A percentile compares a stretch with the other conserved stretches of the same genome.
phyloP scores from a whole-genome alignment of 768 basidiomycete species.

The Dictyophora rubrovolvata region DNA sequence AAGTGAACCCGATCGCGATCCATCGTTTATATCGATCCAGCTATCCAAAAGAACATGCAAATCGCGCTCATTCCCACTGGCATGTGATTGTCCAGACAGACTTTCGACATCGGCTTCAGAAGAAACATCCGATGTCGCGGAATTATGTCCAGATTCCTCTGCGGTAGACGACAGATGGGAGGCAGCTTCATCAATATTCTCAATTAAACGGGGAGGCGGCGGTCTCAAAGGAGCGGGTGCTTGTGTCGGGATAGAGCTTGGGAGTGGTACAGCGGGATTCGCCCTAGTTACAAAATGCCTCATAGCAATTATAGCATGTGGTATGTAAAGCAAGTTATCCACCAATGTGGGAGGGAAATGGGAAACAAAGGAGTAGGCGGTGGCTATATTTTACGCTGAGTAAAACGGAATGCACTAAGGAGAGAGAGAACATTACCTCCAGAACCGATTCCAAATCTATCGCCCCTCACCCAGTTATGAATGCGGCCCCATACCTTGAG shows the following conservation, averaged over 20 bases:
- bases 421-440: slow-evolving; percentile 45
- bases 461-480: slow-evolving; percentile 51
- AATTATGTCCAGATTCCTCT: slow-evolving; percentile 12
- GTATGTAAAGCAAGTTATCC: slow-evolving; percentile 56
- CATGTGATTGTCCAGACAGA: not conserved
- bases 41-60: slow-evolving; percentile 37
- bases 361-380: slow-evolving; percentile 61
- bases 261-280: slow-evolving; percentile 22
- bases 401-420: not conserved
- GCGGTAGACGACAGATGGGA: slow-evolving; percentile 18
- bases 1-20: not conserved
- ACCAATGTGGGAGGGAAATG: slow-evolving; percentile 55
- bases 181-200: slow-evolving; percentile 10
- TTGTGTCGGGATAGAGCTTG: slow-evolving; percentile 19
- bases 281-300: slow-evolving; percentile 29
- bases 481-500: slow-evolving; percentile 35
- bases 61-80: slow-evolving; percentile 2
- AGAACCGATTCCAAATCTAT: slow-evolving; percentile 65
- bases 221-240: slow-evolving; percentile 6
- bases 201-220: slow-evolving; percentile 6
- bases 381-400: slow-evolving; percentile 30
- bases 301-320: slow-evolving; percentile 50
- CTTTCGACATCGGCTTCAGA: slow-evolving; percentile 67
- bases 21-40: slow-evolving; percentile 51
- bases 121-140: slow-evolving; percentile 30